Evolutionary conservation across 331 rosid species (phyloP).

Genomic region (Quercus lobata): DNA sequence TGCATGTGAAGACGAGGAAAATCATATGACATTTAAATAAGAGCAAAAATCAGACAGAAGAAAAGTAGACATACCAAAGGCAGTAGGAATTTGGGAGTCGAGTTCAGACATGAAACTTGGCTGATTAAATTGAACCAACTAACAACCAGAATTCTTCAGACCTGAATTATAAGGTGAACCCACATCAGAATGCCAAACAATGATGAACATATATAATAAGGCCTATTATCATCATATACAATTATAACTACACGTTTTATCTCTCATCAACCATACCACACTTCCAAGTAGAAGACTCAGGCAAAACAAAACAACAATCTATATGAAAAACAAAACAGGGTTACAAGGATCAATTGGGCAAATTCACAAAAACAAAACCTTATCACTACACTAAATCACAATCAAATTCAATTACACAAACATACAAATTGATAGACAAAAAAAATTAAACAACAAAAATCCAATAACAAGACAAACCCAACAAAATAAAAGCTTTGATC

Average conservation of each 20-base stretch:
- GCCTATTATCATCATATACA: no score
- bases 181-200: neutral
- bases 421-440: neutral
- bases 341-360: neutral
- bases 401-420: neutral
- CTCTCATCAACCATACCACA: neutral
- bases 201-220: neutral
- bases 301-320: no score
- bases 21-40: no score
- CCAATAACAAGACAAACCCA: neutral
- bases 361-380: neutral
- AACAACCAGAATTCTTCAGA: constrained; percentile 39
- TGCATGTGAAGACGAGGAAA: no score
- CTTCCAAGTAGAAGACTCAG: neutral
- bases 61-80: constrained; percentile 56
- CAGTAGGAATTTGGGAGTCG: constrained; percentile 65
- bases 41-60: neutral
- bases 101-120: constrained; percentile 77
- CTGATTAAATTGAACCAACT: constrained; percentile 31
- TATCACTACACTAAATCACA: neutral
- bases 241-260: no score
- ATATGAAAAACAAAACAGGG: neutral
- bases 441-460: neutral
- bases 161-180: constrained; percentile 23
- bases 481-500: neutral